phyloP scores from a whole-genome alignment of 83 land plant species.

The Picea abies region DNA sequence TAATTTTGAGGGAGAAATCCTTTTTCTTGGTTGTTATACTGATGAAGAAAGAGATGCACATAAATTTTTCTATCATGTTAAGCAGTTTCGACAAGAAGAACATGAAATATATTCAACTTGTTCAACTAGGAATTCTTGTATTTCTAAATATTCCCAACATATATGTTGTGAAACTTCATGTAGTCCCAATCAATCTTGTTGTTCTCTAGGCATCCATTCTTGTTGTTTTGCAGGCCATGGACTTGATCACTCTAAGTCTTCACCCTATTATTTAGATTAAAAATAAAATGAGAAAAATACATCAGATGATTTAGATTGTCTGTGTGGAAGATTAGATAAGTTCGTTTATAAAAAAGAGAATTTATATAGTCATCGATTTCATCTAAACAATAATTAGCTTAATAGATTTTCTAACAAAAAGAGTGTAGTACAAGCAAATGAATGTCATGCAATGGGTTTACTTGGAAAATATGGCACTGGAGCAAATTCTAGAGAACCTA shows the following conservation, averaged over 20 bases:
- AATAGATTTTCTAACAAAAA: neutral
- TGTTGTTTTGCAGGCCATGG: neutral
- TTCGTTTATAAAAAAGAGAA: neutral
- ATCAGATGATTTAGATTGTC: neutral
- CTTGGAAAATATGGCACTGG: too few relatives aligned
- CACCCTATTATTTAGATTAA: too few relatives aligned
- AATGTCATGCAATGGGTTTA: too few relatives aligned
- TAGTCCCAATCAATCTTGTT: neutral
- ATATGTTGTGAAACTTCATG: neutral
- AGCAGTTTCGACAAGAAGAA: neutral
- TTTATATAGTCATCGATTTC: neutral
- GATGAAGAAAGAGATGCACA: too few relatives aligned
- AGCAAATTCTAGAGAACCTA: neutral
- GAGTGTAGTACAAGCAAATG: neutral
- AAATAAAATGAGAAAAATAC: too few relatives aligned
- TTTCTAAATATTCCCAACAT: neutral
- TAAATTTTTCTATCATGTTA: neutral
- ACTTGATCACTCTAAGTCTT: fast-evolving
- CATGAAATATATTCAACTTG: neutral
- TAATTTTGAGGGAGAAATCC: neutral
- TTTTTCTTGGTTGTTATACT: neutral
- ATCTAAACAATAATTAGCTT: neutral
- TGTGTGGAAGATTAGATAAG: neutral
- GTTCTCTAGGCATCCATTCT: neutral
- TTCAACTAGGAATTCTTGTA: slow-evolving; percentile 1